phyloP scores from a whole-genome alignment of 345 rosid species.

The Passiflora organensis region DNA sequence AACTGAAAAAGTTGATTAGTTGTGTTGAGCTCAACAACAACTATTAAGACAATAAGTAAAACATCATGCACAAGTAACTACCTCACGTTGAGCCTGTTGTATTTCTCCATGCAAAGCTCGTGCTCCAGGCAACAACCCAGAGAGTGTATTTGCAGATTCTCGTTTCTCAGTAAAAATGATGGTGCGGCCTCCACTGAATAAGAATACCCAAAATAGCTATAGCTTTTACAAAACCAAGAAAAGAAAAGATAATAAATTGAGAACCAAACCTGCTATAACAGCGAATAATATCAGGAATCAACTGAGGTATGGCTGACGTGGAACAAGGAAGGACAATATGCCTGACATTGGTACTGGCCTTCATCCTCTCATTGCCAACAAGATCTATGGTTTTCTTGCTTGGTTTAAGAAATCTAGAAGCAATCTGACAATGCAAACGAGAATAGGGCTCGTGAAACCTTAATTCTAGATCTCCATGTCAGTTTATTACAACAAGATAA shows the following conservation, averaged over 20 bases:
- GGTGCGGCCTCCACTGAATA: conserved; percentile 82
- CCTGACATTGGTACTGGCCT: conserved; percentile 87
- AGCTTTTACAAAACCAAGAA: background rate
- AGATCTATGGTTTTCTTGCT: conserved; percentile 84
- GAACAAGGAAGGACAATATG: conserved; percentile 83
- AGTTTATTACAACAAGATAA: too few species aligned
- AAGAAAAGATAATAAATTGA: background rate
- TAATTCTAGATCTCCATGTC: background rate
- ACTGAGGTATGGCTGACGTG: conserved; percentile 58
- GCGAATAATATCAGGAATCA: conserved; percentile 87
- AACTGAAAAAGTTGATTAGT: too few species aligned
- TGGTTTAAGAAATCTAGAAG: conserved; percentile 66
- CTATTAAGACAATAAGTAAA: too few species aligned
- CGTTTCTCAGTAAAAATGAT: conserved; percentile 88
- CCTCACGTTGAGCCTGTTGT: conserved; percentile 92
- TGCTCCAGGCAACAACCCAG: conserved; percentile 81
- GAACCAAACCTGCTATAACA: conserved; percentile 78
- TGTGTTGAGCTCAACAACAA: too few species aligned
- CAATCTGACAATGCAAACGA: conserved; percentile 48
- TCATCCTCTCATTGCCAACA: conserved; percentile 96
- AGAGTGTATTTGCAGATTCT: conserved; percentile 84
- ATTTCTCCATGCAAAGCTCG: conserved; percentile 93
- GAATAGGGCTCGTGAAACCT: conserved; percentile 5
- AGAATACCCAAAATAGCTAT: background rate
- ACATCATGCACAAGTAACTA: conserved; percentile 18